Evolutionary conservation across 352 stramenopile genomes (phyloP).

Genomic region (Pythium dissimile): DNA sequence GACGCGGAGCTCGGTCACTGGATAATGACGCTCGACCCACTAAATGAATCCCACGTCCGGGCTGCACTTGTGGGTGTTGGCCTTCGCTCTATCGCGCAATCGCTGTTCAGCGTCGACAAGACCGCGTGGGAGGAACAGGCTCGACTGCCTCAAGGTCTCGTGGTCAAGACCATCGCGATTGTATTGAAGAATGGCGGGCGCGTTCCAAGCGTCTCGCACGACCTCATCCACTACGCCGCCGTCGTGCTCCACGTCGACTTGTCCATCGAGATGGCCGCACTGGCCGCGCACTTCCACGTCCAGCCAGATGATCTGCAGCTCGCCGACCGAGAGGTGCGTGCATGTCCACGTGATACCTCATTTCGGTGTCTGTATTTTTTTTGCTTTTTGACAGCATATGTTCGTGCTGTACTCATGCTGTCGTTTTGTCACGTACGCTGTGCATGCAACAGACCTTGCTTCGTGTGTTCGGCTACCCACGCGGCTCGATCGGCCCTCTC

Average conservation of each 20-base stretch:
- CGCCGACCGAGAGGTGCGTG: constrained; percentile 44
- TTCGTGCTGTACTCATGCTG: too few relatives aligned
- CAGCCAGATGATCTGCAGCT: constrained; percentile 32
- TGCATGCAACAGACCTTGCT: constrained; percentile 65
- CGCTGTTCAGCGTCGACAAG: constrained; percentile 27
- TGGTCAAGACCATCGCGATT: constrained; percentile 71
- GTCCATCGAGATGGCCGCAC: constrained; percentile 49
- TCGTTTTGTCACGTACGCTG: too few relatives aligned
- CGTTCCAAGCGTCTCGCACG: neutral
- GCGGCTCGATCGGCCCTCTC: constrained; percentile 59
- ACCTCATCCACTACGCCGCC: constrained; percentile 28
- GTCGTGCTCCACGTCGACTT: constrained; percentile 46
- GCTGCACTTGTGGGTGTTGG: constrained; percentile 24
- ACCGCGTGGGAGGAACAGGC: constrained; percentile 17
- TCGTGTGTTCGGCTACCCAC: constrained; percentile 60
- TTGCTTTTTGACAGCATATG: too few relatives aligned
- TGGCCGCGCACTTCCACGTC: constrained; percentile 27
- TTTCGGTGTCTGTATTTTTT: too few relatives aligned
- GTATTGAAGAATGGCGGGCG: constrained; percentile 19
- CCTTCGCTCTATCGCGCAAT: constrained; percentile 13
- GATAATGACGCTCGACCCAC: constrained; percentile 15
- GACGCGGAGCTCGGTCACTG: constrained; percentile 18
- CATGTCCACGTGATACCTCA: neutral
- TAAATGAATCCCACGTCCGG: constrained; percentile 32
- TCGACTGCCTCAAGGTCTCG: constrained; percentile 19